phyloP scores from a whole-genome alignment of 768 basidiomycete genomes.

The Lyophyllum decastes region DNA sequence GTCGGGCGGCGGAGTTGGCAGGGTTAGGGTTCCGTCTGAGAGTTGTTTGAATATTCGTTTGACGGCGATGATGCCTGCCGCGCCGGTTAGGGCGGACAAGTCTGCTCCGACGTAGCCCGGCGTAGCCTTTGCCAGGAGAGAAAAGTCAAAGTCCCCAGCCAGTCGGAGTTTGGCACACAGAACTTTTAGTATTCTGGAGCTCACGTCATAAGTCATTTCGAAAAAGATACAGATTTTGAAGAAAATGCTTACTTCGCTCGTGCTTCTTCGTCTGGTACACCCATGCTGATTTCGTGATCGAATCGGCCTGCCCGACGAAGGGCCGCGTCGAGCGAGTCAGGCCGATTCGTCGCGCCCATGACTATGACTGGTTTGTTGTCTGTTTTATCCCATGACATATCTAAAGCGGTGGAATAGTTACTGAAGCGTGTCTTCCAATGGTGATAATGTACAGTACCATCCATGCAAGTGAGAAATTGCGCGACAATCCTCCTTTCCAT shows the following conservation, averaged over 20 bases:
- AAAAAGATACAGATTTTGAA: background rate
- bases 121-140: constrained; percentile 84
- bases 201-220: background rate
- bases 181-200: constrained; percentile 75
- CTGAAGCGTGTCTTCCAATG: background rate
- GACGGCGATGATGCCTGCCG: constrained; percentile 94
- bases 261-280: constrained; percentile 90
- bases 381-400: constrained; percentile 93
- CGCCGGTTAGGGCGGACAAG: constrained; percentile 84
- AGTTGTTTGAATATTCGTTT: constrained; percentile 91
- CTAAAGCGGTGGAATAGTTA: constrained; percentile 38
- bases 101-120: constrained; percentile 99
- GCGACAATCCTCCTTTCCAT: constrained; percentile 98
- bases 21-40: constrained; percentile 61
- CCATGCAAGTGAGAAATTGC: constrained; percentile 98
- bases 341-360: constrained; percentile 95
- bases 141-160: constrained; percentile 87
- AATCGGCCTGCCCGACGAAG: constrained; percentile 92
- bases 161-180: constrained; percentile 82
- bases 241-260: constrained; percentile 72
- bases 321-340: constrained; percentile 93
- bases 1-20: constrained; percentile 42
- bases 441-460: constrained; percentile 59
- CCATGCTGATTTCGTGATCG: constrained; percentile 97
- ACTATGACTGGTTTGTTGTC: constrained; percentile 92